Evolutionary conservation across 2,329 filamentous ascomycete genomes (phyloP).

Genomic region (Botrytis medusae): DNA sequence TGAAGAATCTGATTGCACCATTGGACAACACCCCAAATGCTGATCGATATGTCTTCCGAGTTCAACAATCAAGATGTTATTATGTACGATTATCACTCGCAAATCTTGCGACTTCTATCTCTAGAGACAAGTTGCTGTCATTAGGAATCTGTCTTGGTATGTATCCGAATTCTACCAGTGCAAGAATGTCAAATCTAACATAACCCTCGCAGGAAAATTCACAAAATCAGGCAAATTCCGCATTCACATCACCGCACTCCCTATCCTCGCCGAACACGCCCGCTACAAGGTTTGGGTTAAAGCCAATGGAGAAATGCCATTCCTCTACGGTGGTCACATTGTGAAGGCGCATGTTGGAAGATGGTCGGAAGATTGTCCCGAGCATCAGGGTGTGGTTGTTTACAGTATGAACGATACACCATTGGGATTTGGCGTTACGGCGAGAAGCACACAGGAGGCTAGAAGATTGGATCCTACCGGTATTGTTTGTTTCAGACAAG

Average conservation of each 20-base stretch:
- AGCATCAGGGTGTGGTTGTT: slow-evolving; percentile 89
- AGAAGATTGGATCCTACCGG: slow-evolving; percentile 85
- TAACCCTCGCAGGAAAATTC: slow-evolving; percentile 69
- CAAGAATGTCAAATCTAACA: slow-evolving; percentile 24
- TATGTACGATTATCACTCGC: slow-evolving; percentile 88
- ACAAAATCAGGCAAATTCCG: slow-evolving; percentile 96
- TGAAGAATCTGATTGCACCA: slow-evolving; percentile 80
- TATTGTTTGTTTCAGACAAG: slow-evolving; percentile 85
- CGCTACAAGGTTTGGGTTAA: slow-evolving; percentile 98
- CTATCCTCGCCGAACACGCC: slow-evolving; percentile 85
- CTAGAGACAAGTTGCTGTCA: slow-evolving; percentile 77
- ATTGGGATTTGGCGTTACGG: slow-evolving; percentile 90
- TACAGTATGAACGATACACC: slow-evolving; percentile 90
- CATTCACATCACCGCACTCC: slow-evolving; percentile 83
- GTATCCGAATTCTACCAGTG: slow-evolving; percentile 12
- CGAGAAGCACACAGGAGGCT: slow-evolving; percentile 81
- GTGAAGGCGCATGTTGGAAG: slow-evolving; percentile 75
- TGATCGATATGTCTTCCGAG: slow-evolving; percentile 82
- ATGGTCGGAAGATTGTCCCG: slow-evolving; percentile 88
- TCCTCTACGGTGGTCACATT: slow-evolving; percentile 89
- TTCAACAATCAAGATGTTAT: slow-evolving; percentile 82
- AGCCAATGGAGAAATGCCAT: slow-evolving; percentile 95
- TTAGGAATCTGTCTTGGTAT: slow-evolving; percentile 80
- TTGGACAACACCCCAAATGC: slow-evolving; percentile 64
- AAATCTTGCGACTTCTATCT: slow-evolving; percentile 84